Evolutionary conservation across 148 eudicot genomes (phyloP).

Genomic region (Persicaria tinctoria): DNA sequence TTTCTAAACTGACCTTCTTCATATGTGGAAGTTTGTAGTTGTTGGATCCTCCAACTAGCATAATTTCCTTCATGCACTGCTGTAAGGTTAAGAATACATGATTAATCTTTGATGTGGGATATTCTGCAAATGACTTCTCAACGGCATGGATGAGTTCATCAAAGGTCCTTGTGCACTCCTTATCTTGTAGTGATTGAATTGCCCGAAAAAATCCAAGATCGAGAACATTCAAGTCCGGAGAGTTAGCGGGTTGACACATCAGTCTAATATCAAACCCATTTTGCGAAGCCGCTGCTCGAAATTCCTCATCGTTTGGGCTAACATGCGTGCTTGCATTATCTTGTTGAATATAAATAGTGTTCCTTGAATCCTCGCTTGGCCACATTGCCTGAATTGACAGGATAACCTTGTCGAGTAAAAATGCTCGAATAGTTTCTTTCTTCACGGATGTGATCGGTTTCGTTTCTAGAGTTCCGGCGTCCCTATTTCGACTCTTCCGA

Average conservation of each 20-base stretch:
- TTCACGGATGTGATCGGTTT: neutral
- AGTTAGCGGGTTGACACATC: neutral
- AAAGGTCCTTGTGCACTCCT: neutral
- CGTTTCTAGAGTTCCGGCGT: neutral
- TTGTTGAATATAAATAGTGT: no score
- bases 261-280: constrained; percentile 1
- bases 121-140: neutral
- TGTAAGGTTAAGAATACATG: constrained; percentile 1
- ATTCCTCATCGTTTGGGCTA: neutral
- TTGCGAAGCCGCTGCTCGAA: neutral
- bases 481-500: neutral
- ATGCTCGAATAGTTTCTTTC: no score
- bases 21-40: constrained; percentile 2
- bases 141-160: constrained; percentile 8
- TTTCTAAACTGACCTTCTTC: neutral
- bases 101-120: neutral
- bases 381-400: no score
- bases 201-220: neutral
- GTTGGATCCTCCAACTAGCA: constrained; percentile 5
- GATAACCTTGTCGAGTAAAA: no score
- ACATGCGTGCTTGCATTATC: no score
- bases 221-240: neutral
- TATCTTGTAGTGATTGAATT: neutral
- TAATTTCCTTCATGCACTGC: neutral
- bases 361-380: no score